Evolutionary conservation across 1,139 yeast genomes (phyloP).

Genomic region (Debaryomyces udenii): DNA sequence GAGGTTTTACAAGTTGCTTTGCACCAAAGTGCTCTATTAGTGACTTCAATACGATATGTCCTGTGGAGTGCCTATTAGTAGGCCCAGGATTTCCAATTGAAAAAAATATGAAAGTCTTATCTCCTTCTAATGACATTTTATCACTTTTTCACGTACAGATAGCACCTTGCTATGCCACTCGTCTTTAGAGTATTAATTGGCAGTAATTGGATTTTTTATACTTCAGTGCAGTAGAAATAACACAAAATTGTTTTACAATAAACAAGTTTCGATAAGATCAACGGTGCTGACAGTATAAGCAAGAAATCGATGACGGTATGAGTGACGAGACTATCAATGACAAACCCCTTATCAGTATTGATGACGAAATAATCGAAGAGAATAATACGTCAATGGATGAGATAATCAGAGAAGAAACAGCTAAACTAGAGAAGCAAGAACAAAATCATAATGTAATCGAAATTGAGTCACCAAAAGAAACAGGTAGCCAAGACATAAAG

Average conservation of each 20-base stretch:
- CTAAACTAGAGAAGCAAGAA: not conserved
- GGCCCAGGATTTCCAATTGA: slow-evolving; percentile 51
- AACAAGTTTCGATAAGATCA: too few relatives aligned
- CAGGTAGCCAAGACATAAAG: not conserved
- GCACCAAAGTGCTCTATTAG: slow-evolving; percentile 30
- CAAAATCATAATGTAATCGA: not conserved
- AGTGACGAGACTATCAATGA: not conserved
- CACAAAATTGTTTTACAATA: too few relatives aligned
- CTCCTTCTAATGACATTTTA: not conserved
- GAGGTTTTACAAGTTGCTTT: slow-evolving; percentile 23
- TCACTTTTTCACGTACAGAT: not conserved
- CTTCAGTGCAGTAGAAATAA: too few relatives aligned
- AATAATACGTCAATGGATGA: not conserved
- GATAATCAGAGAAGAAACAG: not conserved
- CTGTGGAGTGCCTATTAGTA: slow-evolving; percentile 42
- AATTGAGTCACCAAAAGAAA: not conserved
- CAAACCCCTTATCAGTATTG: not conserved
- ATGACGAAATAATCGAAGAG: not conserved
- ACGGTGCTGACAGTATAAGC: too few relatives aligned
- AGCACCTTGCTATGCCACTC: too few relatives aligned
- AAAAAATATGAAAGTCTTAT: slow-evolving; percentile 27
- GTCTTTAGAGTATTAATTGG: too few relatives aligned
- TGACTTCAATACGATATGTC: slow-evolving; percentile 38
- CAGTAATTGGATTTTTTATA: too few relatives aligned
- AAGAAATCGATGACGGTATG: not conserved